These are phyloP conservation scores for Coemansia umbellata DNA, from an alignment of 192 early-diverging fungal species.

Conservation along the genomic window DNA sequence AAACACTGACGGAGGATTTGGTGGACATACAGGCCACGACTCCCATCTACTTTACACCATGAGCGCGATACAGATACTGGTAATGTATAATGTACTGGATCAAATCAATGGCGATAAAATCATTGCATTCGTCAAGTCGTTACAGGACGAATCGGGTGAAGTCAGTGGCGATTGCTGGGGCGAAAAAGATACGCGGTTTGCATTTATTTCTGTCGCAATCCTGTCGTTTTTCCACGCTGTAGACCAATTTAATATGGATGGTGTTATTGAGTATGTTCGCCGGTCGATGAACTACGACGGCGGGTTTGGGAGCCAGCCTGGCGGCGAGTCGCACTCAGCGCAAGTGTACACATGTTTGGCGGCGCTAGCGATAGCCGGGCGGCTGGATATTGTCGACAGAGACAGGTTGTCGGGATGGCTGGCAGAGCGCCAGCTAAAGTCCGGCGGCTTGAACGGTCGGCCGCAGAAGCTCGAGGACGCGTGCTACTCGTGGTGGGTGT, in stretches of 20 bases:
- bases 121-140: slow-evolving; percentile 59
- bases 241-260: slow-evolving; percentile 62
- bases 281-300: slow-evolving; percentile 94
- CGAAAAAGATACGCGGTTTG: slow-evolving; percentile 92
- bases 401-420: slow-evolving; percentile 92
- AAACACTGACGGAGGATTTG: slow-evolving; percentile 80
- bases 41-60: slow-evolving; percentile 89
- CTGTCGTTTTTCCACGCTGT: slow-evolving; percentile 72
- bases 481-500: slow-evolving; percentile 99
- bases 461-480: slow-evolving; percentile 96
- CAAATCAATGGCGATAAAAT: slow-evolving; percentile 62
- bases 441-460: slow-evolving; percentile 92
- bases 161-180: slow-evolving; percentile 91
- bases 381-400: slow-evolving; percentile 72
- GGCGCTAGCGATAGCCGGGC: slow-evolving; percentile 75
- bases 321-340: slow-evolving; percentile 88
- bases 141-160: slow-evolving; percentile 71
- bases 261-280: slow-evolving; percentile 68
- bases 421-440: slow-evolving; percentile 85
- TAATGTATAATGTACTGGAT: slow-evolving; percentile 78
- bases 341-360: slow-evolving; percentile 93
- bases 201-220: slow-evolving; percentile 77
- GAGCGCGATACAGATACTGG: slow-evolving; percentile 84
- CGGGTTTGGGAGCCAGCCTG: slow-evolving; percentile 85
- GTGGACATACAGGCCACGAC: slow-evolving; percentile 82